Conservation (phyloP, 192 early-diverging fungal species). For the Gryganskiella cystojenkinii region DNA sequence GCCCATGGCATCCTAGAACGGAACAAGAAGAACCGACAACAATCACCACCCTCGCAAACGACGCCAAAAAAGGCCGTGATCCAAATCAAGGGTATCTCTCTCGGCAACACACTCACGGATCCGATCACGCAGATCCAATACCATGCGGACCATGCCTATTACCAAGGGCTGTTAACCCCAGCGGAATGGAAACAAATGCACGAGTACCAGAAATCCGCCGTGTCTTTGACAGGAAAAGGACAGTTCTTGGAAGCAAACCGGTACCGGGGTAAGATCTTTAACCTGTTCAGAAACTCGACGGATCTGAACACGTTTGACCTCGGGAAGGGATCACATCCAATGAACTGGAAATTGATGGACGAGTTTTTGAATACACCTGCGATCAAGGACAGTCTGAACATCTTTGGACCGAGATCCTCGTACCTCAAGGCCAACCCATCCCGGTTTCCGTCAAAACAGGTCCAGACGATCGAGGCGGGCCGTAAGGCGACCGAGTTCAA, state of each 20-base stretch:
- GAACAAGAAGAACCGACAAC: constrained; percentile 52
- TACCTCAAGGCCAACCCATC: background rate
- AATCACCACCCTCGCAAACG: background rate
- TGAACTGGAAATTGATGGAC: constrained; percentile 67
- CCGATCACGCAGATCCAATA: constrained; percentile 62
- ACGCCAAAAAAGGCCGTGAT: background rate
- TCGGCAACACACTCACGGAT: constrained; percentile 74
- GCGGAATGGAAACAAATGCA: background rate
- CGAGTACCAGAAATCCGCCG: background rate
- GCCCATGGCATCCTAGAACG: constrained; percentile 65
- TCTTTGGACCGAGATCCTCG: constrained; percentile 15
- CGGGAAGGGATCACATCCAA: constrained; percentile 65
- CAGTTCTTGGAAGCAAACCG: constrained; percentile 61
- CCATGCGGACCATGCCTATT: constrained; percentile 63
- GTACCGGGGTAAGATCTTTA: constrained; percentile 67
- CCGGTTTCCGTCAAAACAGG: background rate
- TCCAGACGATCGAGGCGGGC: background rate
- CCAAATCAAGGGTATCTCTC: constrained; percentile 57
- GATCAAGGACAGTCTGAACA: constrained; percentile 67
- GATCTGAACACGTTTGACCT: constrained; percentile 81
- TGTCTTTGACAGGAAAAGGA: constrained; percentile 49
- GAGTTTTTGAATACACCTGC: constrained; percentile 59
- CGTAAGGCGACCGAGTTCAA: background rate
- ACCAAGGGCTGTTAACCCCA: constrained; percentile 21
- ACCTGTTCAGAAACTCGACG: constrained; percentile 66